Evolutionary conservation across 1,139 yeast species (phyloP).

Genomic region (Pichia sp.): DNA sequence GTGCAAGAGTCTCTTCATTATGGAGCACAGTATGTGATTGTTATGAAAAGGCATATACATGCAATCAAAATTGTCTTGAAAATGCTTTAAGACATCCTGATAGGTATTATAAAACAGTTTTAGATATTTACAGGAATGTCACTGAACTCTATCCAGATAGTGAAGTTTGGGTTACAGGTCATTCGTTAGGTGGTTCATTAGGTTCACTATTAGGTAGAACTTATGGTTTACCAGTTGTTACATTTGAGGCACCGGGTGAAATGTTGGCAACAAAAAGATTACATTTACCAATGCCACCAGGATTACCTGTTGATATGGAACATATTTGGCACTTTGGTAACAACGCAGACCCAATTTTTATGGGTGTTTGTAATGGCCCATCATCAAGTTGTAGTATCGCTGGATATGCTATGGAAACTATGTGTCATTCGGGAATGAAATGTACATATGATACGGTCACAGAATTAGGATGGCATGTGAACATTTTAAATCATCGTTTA

Average conservation of each 20-base stretch:
- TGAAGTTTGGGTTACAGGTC: slow-evolving; percentile 89
- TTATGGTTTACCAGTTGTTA: slow-evolving; percentile 81
- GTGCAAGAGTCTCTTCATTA: slow-evolving; percentile 85
- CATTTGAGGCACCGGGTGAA: slow-evolving; percentile 94
- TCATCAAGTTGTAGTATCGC: slow-evolving; percentile 84
- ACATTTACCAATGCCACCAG: slow-evolving; percentile 92
- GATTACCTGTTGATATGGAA: slow-evolving; percentile 70
- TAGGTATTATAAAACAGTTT: slow-evolving; percentile 72
- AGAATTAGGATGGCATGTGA: slow-evolving; percentile 89
- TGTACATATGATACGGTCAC: slow-evolving; percentile 87
- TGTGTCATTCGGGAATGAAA: slow-evolving; percentile 85
- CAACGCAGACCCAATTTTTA: slow-evolving; percentile 92
- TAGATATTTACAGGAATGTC: slow-evolving; percentile 75
- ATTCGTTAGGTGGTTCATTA: slow-evolving; percentile 88
- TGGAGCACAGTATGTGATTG: slow-evolving; percentile 98
- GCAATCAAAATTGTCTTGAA: slow-evolving; percentile 85
- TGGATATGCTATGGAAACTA: slow-evolving; percentile 96
- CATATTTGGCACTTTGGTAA: slow-evolving; percentile 94
- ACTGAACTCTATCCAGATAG: slow-evolving; percentile 60
- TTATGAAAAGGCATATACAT: slow-evolving; percentile 75
- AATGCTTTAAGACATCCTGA: slow-evolving; percentile 67
- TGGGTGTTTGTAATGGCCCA: slow-evolving; percentile 97
- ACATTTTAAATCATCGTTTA: slow-evolving; percentile 80
- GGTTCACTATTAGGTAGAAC: slow-evolving; percentile 81
- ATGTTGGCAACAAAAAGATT: slow-evolving; percentile 72